A percentile compares a stretch with the other conserved stretches of the same genome.
Evolutionary conservation across 2,329 filamentous ascomycete genomes (phyloP).

Genomic region (Neoascochyta sp.): DNA sequence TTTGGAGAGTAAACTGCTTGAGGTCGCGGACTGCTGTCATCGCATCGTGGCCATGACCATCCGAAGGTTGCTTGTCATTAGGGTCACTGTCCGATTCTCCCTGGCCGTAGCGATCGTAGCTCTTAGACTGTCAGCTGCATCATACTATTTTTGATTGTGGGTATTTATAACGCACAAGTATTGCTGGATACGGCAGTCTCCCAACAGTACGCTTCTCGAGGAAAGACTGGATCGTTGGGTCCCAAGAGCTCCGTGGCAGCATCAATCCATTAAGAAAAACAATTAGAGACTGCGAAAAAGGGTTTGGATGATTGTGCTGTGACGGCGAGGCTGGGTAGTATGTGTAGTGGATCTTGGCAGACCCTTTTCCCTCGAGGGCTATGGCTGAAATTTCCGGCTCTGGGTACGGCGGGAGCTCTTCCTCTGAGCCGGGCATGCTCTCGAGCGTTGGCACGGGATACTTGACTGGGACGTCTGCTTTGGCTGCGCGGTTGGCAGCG

Average conservation of each 20-base stretch:
- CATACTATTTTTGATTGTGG: too few species aligned
- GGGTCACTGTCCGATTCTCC: conserved; percentile 51
- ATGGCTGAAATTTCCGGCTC: conserved; percentile 27
- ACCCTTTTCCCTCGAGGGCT: conserved; percentile 26
- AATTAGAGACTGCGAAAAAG: conserved; percentile 37
- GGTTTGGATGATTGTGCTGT: conserved; percentile 22
- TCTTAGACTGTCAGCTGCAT: too few species aligned
- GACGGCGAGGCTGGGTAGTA: conserved; percentile 31
- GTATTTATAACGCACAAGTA: too few species aligned
- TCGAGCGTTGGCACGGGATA: conserved; percentile 6
- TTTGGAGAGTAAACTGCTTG: conserved; percentile 43
- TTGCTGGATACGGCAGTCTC: conserved; percentile 35
- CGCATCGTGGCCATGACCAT: conserved; percentile 49
- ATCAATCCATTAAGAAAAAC: conserved; percentile 47
- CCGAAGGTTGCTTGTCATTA: conserved; percentile 27
- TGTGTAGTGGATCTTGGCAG: conserved; percentile 32
- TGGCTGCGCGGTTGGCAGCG: conserved; percentile 4
- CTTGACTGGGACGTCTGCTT: conserved; percentile 4
- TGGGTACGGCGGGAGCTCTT: conserved; percentile 29
- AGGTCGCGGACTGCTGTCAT: conserved; percentile 45
- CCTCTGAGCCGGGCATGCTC: conserved; percentile 21
- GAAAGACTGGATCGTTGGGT: conserved; percentile 31
- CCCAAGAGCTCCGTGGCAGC: conserved; percentile 41
- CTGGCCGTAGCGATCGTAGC: conserved; percentile 59
- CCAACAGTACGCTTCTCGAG: conserved; percentile 22